A percentile compares a stretch with the other conserved stretches of the same genome.
These are phyloP conservation scores for Candida chilensis DNA, from an alignment of 805 yeast species.

Conservation along the genomic window DNA sequence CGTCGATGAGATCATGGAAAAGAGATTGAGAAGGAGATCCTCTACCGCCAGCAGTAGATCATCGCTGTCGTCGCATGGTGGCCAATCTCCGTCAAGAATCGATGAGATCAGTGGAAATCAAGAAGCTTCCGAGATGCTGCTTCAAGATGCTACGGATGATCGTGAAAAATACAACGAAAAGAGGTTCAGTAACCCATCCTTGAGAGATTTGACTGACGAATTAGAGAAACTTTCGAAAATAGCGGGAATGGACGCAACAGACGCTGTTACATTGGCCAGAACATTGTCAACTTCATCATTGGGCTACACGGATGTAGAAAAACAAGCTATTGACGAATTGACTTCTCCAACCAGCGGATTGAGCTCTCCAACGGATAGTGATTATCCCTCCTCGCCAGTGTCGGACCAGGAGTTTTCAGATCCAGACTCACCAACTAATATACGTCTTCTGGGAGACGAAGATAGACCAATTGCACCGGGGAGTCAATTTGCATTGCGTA, in stretches of 20 bases:
- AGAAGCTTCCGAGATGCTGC: too few species aligned
- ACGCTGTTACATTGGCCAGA: slow-evolving; percentile 77
- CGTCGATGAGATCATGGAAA: slow-evolving; percentile 41
- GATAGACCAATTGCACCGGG: background rate
- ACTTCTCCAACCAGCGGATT: background rate
- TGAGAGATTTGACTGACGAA: slow-evolving; percentile 67
- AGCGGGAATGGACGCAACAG: slow-evolving; percentile 73
- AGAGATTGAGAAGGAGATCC: too few species aligned
- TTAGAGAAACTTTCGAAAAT: slow-evolving; percentile 62
- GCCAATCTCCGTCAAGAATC: background rate
- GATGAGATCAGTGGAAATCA: too few species aligned
- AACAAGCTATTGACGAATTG: slow-evolving; percentile 20
- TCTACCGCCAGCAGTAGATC: too few species aligned
- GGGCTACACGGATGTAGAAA: slow-evolving; percentile 45
- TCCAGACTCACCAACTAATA: too few species aligned
- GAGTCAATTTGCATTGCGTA: slow-evolving; percentile 1
- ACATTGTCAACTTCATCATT: slow-evolving; percentile 65
- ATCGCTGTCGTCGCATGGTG: too few species aligned
- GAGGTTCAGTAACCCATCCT: slow-evolving; percentile 43
- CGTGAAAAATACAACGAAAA: slow-evolving; percentile 3
- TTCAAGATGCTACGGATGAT: too few species aligned
- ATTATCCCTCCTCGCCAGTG: too few species aligned
- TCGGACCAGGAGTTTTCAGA: too few species aligned
- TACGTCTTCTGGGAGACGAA: too few species aligned
- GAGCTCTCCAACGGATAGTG: too few species aligned